A percentile compares a stretch with the other conserved stretches of the same genome.
phyloP scores from a whole-genome alignment of 371 early-diverging fungal species.

The Mortierella sp. region DNA sequence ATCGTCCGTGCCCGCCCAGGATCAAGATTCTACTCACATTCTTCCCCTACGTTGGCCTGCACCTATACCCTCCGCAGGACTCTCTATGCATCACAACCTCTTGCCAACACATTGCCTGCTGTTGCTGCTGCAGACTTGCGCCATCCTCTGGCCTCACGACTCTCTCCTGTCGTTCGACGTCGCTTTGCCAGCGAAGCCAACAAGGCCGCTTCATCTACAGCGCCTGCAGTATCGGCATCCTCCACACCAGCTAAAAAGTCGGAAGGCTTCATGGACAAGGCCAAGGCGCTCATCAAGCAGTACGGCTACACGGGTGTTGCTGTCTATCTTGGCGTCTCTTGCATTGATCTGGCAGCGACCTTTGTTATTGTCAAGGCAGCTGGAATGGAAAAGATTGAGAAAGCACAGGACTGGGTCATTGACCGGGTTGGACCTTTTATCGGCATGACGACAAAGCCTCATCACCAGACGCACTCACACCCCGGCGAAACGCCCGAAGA shows the following conservation, averaged over 20 bases:
- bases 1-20: not conserved
- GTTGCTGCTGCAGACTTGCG: conserved; percentile 6
- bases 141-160: conserved; percentile 5
- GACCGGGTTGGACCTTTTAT: conserved; percentile 37
- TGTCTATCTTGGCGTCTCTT: conserved; percentile 53
- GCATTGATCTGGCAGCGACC: conserved; percentile 52
- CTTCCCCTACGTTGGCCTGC: conserved; percentile 5
- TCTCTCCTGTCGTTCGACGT: conserved; percentile 32
- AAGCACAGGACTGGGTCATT: conserved; percentile 43
- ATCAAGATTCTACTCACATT: not conserved
- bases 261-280: conserved; percentile 35
- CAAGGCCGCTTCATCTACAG: conserved; percentile 4
- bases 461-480: not conserved
- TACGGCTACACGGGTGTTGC: conserved; percentile 55
- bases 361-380: conserved; percentile 53
- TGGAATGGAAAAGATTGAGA: conserved; percentile 55
- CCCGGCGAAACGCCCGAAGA: conserved; percentile 14
- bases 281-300: conserved; percentile 51
- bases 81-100: conserved; percentile 3
- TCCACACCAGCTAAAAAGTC: conserved; percentile 15
- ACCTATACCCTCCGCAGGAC: conserved; percentile 39
- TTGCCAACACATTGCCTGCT: conserved; percentile 7
- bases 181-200: conserved; percentile 19
- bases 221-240: not conserved
- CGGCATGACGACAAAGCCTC: conserved; percentile 24